A percentile compares a stretch with the other conserved stretches of the same genome.
These are phyloP conservation scores for Ophiobolus disseminans DNA, from an alignment of 2,329 filamentous ascomycete genomes.

Conservation along the genomic window DNA sequence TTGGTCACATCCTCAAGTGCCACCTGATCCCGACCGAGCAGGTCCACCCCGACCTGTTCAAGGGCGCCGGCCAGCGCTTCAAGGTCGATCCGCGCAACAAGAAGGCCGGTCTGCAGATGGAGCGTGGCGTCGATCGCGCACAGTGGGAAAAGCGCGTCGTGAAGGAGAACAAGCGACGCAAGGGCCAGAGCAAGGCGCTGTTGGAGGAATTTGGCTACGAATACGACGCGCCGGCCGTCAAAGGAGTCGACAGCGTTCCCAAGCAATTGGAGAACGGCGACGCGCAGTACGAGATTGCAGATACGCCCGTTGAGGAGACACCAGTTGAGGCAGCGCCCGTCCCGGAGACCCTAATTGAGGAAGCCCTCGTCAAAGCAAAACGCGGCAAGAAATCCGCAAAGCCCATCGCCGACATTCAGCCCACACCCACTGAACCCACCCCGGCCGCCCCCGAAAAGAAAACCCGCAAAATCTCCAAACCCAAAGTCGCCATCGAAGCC, in stretches of 20 bases:
- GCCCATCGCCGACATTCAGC: slow-evolving; percentile 11
- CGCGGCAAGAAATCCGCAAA: slow-evolving; percentile 36
- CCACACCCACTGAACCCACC: slow-evolving; percentile 14
- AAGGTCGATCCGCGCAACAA: slow-evolving; percentile 88
- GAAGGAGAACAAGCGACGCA: slow-evolving; percentile 74
- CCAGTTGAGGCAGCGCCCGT: slow-evolving; percentile 1
- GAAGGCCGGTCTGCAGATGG: slow-evolving; percentile 78
- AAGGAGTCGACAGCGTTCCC: slow-evolving; percentile 59
- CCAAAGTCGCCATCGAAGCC: slow-evolving; percentile 17
- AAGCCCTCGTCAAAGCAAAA: slow-evolving; percentile 42
- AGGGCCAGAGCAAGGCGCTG: slow-evolving; percentile 74
- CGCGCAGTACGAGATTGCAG: slow-evolving; percentile 34
- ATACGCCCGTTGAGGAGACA: slow-evolving; percentile 30
- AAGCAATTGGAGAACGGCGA: slow-evolving; percentile 37
- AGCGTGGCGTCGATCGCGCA: slow-evolving; percentile 74
- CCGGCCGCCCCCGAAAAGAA: slow-evolving; percentile 33
- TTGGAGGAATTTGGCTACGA: slow-evolving; percentile 84
- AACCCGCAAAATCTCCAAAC: slow-evolving; percentile 26
- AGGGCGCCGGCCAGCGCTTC: slow-evolving; percentile 88
- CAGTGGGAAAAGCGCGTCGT: slow-evolving; percentile 79
- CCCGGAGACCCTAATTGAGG: no score
- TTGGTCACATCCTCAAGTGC: slow-evolving; percentile 91
- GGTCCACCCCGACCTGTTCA: slow-evolving; percentile 82
- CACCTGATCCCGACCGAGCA: slow-evolving; percentile 78
- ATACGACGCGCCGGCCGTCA: slow-evolving; percentile 76